Base-by-base conservation (phyloP, 495 filamentous ascomycete species). In the Talaromyces liani region DNA sequence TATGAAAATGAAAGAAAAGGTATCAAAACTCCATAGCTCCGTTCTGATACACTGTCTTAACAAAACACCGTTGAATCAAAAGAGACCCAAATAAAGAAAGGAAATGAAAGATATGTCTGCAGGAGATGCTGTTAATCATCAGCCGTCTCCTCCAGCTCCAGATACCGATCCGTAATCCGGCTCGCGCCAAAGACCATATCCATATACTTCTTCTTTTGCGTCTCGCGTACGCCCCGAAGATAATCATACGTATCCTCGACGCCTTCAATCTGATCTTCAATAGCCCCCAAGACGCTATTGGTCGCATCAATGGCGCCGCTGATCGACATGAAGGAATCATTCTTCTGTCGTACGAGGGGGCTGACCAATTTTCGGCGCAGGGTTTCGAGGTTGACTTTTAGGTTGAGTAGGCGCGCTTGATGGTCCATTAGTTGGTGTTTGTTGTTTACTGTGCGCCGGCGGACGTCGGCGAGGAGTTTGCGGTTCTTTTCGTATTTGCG, bases 401-500 rank as follows among this genome's bases (percentile, higher is more conserved):
- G 79, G 6, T 85, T 87, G 7, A 90, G 74, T 6, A 97, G 81
- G 51, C 89, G 88, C 25, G 86, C 83, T 67, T 93, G 92, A 68
- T 96, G 91, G 59, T 92, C 89, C 29, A 92, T 84, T 2, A 97
- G 79, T 9, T 93, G 82, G 41, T 85, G 85, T 68, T 95, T 95
- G 74, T 96, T 95, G n/a, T 83, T 80, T 12, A 93, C 86, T 10
- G 92, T 96, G 67, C 87, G 89, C 29, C 87, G 83, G 61, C 91
- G 86, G 54, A 97, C 88, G 65, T 87, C 89, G 27, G 80, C 81
- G 29, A 97, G 86, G 2, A 90, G 78, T 39, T 83, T 77, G 60
- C 87, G 87, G 76, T 97, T 97, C 73, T 89, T 88, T 70, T 96
- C 91, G 74, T 90, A 97, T 73, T 96, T 96, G 73, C 84, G 85